phyloP scores from a whole-genome alignment of 2,329 filamentous ascomycete species.

The Calonectria honghensis region DNA sequence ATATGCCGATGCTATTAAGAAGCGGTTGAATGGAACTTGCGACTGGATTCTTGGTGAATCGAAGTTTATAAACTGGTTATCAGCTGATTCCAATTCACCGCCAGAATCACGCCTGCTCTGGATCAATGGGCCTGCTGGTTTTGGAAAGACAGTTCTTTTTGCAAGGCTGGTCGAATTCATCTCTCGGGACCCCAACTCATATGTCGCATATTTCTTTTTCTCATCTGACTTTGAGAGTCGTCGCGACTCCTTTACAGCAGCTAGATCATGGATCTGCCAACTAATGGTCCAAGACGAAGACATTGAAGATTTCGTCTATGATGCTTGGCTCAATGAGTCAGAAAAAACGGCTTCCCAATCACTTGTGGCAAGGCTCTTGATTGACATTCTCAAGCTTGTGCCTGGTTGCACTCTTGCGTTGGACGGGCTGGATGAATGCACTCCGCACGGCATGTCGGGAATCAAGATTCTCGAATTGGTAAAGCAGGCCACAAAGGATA shows the following conservation, averaged over 20 bases:
- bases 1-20: conserved; percentile 3
- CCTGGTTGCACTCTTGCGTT: conserved; percentile 52
- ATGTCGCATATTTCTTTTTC: conserved; percentile 58
- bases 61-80: conserved; percentile 4
- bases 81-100: neutral
- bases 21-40: conserved; percentile 9
- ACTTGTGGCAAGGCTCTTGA: conserved; percentile 48
- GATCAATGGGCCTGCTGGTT: conserved; percentile 23
- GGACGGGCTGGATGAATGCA: conserved; percentile 62
- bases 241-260: conserved; percentile 50
- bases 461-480: conserved; percentile 46
- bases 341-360: conserved; percentile 43
- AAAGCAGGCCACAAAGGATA: conserved; percentile 8
- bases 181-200: neutral
- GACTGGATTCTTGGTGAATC: conserved; percentile 15
- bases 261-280: conserved; percentile 55
- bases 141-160: conserved; percentile 25
- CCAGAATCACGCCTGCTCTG: conserved; percentile 3
- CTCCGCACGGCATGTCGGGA: conserved; percentile 18
- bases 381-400: conserved; percentile 32
- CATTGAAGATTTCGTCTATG: conserved; percentile 45
- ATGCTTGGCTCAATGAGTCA: conserved; percentile 37
- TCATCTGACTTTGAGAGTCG: conserved; percentile 54
- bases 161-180: conserved; percentile 13
- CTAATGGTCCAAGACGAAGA: conserved; percentile 39